Percentiles rank a stretch among this genome's conserved stretches.
Conservation (phyloP, 2,329 filamentous ascomycete species). For the Metarhizium humberi region DNA sequence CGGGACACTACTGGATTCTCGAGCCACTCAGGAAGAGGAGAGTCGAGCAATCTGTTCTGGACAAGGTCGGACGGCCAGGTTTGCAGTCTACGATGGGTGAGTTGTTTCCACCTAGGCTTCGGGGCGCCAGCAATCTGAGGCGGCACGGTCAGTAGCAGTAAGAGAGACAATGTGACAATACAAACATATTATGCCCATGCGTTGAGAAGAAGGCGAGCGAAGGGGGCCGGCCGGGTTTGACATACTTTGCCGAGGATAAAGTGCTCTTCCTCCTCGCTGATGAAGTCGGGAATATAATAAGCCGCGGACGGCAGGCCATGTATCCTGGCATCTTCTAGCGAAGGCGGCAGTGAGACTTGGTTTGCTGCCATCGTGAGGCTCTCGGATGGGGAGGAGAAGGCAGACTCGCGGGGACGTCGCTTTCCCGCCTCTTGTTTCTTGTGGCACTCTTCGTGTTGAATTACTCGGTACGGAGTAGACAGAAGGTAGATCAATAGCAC, state of each 20-base stretch:
- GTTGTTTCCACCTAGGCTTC: constrained; percentile 73
- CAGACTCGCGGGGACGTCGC: background rate
- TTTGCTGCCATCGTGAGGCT: constrained; percentile 1
- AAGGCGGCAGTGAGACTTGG: constrained; percentile 29
- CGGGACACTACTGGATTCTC: constrained; percentile 57
- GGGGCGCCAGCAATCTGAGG: constrained; percentile 52
- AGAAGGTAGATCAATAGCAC: background rate
- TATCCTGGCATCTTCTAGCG: constrained; percentile 44
- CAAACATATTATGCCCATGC: background rate
- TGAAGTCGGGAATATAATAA: constrained; percentile 83
- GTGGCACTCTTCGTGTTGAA: background rate
- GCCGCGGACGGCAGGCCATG: constrained; percentile 50
- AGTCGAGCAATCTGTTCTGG: constrained; percentile 64
- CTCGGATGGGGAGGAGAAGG: background rate
- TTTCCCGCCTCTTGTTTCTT: background rate
- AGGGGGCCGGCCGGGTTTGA: constrained; percentile 12
- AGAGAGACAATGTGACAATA: background rate
- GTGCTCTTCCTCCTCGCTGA: constrained; percentile 65
- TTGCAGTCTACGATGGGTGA: constrained; percentile 84
- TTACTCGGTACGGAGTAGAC: background rate
- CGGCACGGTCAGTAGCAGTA: constrained; percentile 1
- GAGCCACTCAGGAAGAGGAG: constrained; percentile 69
- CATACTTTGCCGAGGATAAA: constrained; percentile 60
- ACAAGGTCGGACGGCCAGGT: constrained; percentile 81
- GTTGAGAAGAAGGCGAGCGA: constrained; percentile 29